Percentiles rank a stretch among this genome's conserved stretches.
Evolutionary conservation across 2,329 filamentous ascomycete species (phyloP).

Genomic region (Ophiostoma populinum): DNA sequence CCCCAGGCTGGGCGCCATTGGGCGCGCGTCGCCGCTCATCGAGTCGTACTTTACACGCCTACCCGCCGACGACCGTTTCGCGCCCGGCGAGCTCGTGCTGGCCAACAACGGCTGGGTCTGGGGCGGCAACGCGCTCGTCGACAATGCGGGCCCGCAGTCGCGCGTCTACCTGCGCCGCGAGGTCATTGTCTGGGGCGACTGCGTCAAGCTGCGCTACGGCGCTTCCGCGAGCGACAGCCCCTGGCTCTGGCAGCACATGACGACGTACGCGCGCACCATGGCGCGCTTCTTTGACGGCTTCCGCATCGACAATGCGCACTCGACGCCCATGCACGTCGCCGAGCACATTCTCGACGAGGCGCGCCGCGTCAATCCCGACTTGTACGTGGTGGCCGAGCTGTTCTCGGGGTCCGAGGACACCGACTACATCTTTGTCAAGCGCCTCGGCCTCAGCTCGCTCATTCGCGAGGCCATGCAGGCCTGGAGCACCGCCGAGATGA

Average conservation of each 20-base stretch:
- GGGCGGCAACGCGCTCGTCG: constrained; percentile 85
- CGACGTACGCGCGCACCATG: constrained; percentile 75
- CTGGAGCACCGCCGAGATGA: constrained; percentile 88
- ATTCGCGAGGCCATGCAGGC: constrained; percentile 98
- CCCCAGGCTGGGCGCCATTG: constrained; percentile 69
- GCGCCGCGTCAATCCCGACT: constrained; percentile 67
- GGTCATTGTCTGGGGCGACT: constrained; percentile 97
- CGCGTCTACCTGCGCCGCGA: constrained; percentile 89
- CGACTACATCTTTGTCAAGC: constrained; percentile 90
- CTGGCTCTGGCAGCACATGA: constrained; percentile 93
- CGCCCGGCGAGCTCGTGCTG: constrained; percentile 58
- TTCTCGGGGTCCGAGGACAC: constrained; percentile 93
- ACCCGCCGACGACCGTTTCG: constrained; percentile 58
- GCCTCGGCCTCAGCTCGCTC: constrained; percentile 74
- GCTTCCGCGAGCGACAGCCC: constrained; percentile 66
- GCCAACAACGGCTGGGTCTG: constrained; percentile 98
- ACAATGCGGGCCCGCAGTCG: constrained; percentile 81
- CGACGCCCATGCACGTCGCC: constrained; percentile 83
- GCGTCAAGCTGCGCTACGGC: constrained; percentile 91
- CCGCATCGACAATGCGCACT: constrained; percentile 96
- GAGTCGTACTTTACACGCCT: constrained; percentile 92
- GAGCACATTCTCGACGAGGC: constrained; percentile 91
- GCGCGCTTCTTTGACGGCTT: constrained; percentile 92
- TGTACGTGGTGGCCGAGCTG: constrained; percentile 86
- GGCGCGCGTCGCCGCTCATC: constrained; percentile 60